Conservation (phyloP, 768 basidiomycete genomes). For the Russula olivacea region DNA sequence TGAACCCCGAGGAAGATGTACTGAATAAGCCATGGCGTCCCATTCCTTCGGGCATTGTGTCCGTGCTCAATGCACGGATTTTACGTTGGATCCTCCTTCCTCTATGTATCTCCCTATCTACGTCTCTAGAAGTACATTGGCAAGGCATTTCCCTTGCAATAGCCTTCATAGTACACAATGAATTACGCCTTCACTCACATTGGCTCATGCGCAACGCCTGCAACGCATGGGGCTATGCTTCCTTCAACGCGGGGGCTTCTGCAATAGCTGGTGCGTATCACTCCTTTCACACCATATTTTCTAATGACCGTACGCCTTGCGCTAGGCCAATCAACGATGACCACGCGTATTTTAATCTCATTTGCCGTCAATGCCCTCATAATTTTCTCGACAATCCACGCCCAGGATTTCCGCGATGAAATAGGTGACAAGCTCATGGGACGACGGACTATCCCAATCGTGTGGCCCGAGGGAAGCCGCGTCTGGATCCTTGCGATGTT, state of each 20-base stretch:
- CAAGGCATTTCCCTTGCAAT: conserved; percentile 19
- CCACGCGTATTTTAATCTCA: conserved; percentile 1
- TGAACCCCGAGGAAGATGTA: conserved; percentile 28
- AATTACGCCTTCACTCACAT: conserved; percentile 23
- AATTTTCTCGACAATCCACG: conserved; percentile 36
- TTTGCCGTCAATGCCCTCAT: conserved; percentile 30
- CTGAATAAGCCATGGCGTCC: conserved; percentile 29
- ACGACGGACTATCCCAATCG: conserved; percentile 32
- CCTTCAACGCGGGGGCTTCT: conserved; percentile 29
- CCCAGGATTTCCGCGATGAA: conserved; percentile 34
- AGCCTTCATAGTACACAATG: conserved; percentile 27
- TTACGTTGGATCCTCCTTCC: conserved; percentile 28
- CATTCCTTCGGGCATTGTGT: conserved; percentile 27
- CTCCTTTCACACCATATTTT: background rate
- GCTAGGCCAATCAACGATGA: background rate
- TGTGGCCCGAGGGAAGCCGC: conserved; percentile 21
- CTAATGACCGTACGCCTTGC: no score
- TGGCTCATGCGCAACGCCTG: conserved; percentile 23
- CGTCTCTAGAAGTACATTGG: conserved; percentile 13
- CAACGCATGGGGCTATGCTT: conserved; percentile 23
- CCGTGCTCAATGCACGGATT: conserved; percentile 13
- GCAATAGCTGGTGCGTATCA: conserved; percentile 6
- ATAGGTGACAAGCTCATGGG: conserved; percentile 31
- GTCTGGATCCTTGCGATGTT: conserved; percentile 25
- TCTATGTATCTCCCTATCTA: conserved; percentile 20